Evolutionary conservation across 176 grass and related monocot genomes (phyloP), one percentile per base, ranked within the genome.

Genomic region (Eragrostis nindensis): DNA sequence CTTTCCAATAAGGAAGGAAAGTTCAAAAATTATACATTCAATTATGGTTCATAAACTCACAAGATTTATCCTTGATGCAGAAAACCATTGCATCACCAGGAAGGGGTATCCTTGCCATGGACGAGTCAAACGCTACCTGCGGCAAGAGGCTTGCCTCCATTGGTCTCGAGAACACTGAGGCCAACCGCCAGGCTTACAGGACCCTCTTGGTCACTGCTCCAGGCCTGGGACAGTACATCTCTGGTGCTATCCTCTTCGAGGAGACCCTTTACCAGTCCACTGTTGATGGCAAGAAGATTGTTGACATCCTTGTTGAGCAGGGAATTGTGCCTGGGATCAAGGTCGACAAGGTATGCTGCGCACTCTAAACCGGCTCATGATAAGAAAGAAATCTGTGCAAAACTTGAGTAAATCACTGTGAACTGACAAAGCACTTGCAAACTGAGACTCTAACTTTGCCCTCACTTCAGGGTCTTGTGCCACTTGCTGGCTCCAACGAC

Each of bases 201-300:
- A 96, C 97, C 40, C 97, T 99, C 56, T 86, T 99, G 36, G 82
- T 99, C 62, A 65, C 73, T 11, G 73, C 82, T 18, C 91, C 93
- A 52, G 93, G 93, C 60, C 69, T 99, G 67, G 97, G 97, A 63
- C 68, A 99, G 68, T 93, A 96, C 91, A 84, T 99, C 89, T 99
- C 97, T 16, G 97, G 97, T 49, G 85, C 91, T 45, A 99, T 99
- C 89, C 93, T 99, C 48, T 99, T 99, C 27, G 97, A 99, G 85
- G 97, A 99, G 81, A 99, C 97, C 24, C 92, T 99, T 36, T 99
- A 99, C 81, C 97, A 99, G 69, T 99, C 97, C 0, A 99, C 97
- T 45, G 85, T 79, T 16, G 97, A 99, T 54, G 97, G 97, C 24
- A 93, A 96, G 89, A 99, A 99, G 86, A 99, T 99, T 12, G 91